Evolutionary conservation across 139 green algal genomes (phyloP).

Genomic region (Edaphochlamys debaryana): DNA sequence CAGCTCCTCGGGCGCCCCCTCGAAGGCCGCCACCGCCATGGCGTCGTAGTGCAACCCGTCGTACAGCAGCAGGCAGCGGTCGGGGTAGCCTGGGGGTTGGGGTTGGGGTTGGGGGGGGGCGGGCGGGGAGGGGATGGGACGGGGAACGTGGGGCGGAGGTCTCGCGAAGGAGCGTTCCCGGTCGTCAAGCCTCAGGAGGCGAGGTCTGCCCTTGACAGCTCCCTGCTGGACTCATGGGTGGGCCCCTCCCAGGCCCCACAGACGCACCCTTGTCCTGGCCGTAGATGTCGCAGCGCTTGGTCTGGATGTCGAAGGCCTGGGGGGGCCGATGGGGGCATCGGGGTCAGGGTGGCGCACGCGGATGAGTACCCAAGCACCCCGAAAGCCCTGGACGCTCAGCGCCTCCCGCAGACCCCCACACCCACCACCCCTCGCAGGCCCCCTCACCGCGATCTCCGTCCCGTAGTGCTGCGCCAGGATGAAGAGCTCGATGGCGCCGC

Average conservation of each 20-base stretch:
- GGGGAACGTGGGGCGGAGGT: too few relatives aligned
- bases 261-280: constrained; percentile 62
- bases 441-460: constrained; percentile 89
- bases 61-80: constrained; percentile 70
- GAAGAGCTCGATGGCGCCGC: constrained; percentile 95
- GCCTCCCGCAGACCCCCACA: too few relatives aligned
- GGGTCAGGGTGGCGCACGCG: too few relatives aligned
- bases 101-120: background rate
- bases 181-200: too few relatives aligned
- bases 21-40: constrained; percentile 69
- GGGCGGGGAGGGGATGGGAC: background rate
- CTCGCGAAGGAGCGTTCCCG: too few relatives aligned
- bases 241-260: background rate
- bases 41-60: constrained; percentile 90
- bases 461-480: constrained; percentile 84
- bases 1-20: constrained; percentile 83
- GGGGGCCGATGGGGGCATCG: too few relatives aligned
- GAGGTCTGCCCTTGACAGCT: too few relatives aligned
- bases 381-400: too few relatives aligned
- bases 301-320: constrained; percentile 94
- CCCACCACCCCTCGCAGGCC: too few relatives aligned
- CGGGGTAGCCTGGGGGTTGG: constrained; percentile 61
- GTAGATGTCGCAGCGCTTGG: constrained; percentile 87
- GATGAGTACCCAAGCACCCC: too few relatives aligned
- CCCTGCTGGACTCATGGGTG: too few relatives aligned